Evolutionary conservation across 2,329 filamentous ascomycete species (phyloP).

Genomic region (Alternaria brassicae): DNA sequence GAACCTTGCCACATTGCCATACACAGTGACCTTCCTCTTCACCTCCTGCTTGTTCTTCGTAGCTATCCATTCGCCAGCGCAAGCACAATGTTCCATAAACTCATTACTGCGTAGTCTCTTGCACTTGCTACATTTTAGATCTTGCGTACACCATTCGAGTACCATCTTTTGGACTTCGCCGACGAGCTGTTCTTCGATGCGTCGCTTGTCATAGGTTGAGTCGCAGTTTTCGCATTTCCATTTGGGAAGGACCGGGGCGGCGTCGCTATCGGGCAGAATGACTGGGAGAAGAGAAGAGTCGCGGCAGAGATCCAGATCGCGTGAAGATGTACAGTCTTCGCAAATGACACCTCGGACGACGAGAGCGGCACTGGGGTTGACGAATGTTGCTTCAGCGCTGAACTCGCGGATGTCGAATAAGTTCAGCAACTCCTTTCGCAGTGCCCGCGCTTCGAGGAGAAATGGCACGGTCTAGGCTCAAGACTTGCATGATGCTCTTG

Average conservation of each 20-base stretch:
- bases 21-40: conserved; percentile 70
- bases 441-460: conserved; percentile 82
- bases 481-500: conserved; percentile 90
- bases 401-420: conserved; percentile 97
- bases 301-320: conserved; percentile 90
- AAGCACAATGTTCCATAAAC: conserved; percentile 96
- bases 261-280: conserved; percentile 40
- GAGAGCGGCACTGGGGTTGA: conserved; percentile 81
- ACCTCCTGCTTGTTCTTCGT: conserved; percentile 73
- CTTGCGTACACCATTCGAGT: conserved; percentile 85
- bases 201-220: conserved; percentile 76
- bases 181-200: conserved; percentile 83
- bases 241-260: conserved; percentile 60
- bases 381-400: conserved; percentile 82
- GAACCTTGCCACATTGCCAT: conserved; percentile 75
- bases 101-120: conserved; percentile 77
- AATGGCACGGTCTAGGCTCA: conserved; percentile 89
- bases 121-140: conserved; percentile 83
- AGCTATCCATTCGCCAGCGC: conserved; percentile 83
- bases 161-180: conserved; percentile 75
- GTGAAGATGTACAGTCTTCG: conserved; percentile 85
- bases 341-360: conserved; percentile 80
- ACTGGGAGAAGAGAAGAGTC: conserved; percentile 80
- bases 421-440: conserved; percentile 86
- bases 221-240: conserved; percentile 83